Base-by-base conservation (phyloP, 176 grass and related monocot genomes). In the Thalia dealbata region DNA sequence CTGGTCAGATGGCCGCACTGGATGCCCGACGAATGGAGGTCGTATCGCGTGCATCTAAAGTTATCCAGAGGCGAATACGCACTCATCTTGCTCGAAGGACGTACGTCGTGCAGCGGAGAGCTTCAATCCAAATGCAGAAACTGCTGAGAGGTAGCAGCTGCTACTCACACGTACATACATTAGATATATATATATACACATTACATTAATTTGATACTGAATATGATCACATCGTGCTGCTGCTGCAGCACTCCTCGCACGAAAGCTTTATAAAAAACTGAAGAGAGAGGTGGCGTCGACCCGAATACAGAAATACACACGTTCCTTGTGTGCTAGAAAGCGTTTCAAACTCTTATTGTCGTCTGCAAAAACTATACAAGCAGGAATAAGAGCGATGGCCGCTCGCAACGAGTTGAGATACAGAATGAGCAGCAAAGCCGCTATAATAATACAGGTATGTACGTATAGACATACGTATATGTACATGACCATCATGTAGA, bases 21-120 rank as follows among this genome's bases (percentile, higher is more conserved):
- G 92, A 96, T 80, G 82, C 89, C 69, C 79, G 92, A 85, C 83
- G 92, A 85, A 85, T 90, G 54, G 89, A 96, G 84, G 84, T 96
- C 50, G 80, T 96, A 76, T 86, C 78, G 75, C 84, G 82, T 76
- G 89, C 92, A 8, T 84, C 81, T 15, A 76, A 70, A 73, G 50
- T 87, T 23, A 78, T 96, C 24, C 84, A 96, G 63, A 96, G 89
- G 82, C 84, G 78, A 86, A 88, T 92, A 79, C 83, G 83, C 72
- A 90, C 92, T 71, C 76, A 92, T 77, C 84, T 96, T 67, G 67
- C 84, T 62, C 82, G 92, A 73, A 96, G 88, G 82, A 84, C 89
- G 71, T 96, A 82, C 66, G 54, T 88, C 26, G 80, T 60, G n/a
- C 67, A 87, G 75, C 78, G 84, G 26, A 85, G 73, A 65, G 86